Evolutionary conservation across 345 rosid genomes (phyloP).

Genomic region (Arabidopsis thaliana): DNA sequence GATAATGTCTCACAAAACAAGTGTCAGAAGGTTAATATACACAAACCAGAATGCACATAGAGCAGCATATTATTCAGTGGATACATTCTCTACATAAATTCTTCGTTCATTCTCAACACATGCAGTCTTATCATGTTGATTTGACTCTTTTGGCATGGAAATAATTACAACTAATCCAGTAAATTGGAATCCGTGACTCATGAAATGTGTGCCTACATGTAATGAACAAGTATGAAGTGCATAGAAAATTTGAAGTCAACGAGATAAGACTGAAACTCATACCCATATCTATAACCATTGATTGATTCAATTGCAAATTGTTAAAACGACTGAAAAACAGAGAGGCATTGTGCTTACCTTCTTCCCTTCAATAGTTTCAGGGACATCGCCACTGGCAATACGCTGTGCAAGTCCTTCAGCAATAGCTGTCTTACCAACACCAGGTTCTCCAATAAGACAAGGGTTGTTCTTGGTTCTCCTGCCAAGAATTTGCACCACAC

Average conservation of each 20-base stretch:
- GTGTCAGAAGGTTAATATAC: not conserved
- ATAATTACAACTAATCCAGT: constrained; percentile 10
- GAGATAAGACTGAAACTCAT: constrained; percentile 6
- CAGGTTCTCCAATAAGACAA: constrained; percentile 99
- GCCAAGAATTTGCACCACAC: constrained; percentile 95
- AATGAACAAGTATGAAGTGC: not conserved
- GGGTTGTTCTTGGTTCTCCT: constrained; percentile 98
- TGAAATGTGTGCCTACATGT: constrained; percentile 15
- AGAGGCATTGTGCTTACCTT: constrained; percentile 57
- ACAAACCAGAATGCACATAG: not conserved
- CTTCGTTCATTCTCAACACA: not conserved
- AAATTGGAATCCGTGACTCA: not conserved
- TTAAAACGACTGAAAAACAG: constrained; percentile 16
- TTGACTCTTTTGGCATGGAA: constrained; percentile 1
- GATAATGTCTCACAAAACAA: not conserved
- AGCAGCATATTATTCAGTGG: constrained; percentile 12
- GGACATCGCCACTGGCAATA: constrained; percentile 92
- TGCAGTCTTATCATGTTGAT: not conserved
- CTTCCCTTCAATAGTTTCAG: constrained; percentile 96
- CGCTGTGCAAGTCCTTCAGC: constrained; percentile 99
- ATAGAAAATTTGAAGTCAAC: not conserved
- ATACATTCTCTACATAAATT: not conserved
- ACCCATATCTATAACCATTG: not conserved
- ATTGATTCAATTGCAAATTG: not conserved
- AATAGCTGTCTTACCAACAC: constrained; percentile 99